Base-by-base conservation (phyloP, 768 basidiomycete genomes). In the Rhizopogon vesiculosus region DNA sequence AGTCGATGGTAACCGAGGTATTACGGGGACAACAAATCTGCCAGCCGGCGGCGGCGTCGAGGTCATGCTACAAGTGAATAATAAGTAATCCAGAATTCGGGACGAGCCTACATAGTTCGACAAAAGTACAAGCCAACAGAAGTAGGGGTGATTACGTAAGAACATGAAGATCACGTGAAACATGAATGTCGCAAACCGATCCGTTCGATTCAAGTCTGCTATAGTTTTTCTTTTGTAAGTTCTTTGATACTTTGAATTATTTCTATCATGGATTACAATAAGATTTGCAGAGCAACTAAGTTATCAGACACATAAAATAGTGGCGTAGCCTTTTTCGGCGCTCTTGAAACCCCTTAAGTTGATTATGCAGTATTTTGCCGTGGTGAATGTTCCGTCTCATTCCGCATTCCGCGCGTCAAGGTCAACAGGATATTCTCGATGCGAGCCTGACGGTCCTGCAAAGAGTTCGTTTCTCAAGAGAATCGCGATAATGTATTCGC, bases 391-490 rank as follows among this genome's bases (percentile, higher is more conserved):
- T 16, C 44, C 6, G 43, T 45, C 42, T 73, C 71, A 55, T 72
- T 81, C 57, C 85, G 73, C 82, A 84, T 82, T 0, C 82, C 82
- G 43, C 85, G 75, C 7, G 88, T 89, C 57, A 92, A 74, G 70
- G 80, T 80, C 51, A 90, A 65, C 42, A 92, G 61, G 42, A 92
- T 71, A 50, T 79, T 80, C 68, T 92, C 89, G 58, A 92, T 92
- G 39, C 89, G 80, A 16, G 84, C 83, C 72, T 91, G 89, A 45
- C 87, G 85, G 55, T 89, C 83, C 83, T 86, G 58, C 29, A 57
- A 44, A 51, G 29, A 13, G 45, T 41, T 18, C 10, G 50, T 13
- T 61, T 35, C n/a, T 39, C n/a, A 52, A 25, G 3, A 45, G 45
- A 15, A 46, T 48, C 9, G 35, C 33, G 12, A 4, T 5, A 18